A percentile compares a stretch with the other conserved stretches of the same genome.
Conservation (phyloP, 306 rosid species). For the Hippophae tibetana region DNA sequence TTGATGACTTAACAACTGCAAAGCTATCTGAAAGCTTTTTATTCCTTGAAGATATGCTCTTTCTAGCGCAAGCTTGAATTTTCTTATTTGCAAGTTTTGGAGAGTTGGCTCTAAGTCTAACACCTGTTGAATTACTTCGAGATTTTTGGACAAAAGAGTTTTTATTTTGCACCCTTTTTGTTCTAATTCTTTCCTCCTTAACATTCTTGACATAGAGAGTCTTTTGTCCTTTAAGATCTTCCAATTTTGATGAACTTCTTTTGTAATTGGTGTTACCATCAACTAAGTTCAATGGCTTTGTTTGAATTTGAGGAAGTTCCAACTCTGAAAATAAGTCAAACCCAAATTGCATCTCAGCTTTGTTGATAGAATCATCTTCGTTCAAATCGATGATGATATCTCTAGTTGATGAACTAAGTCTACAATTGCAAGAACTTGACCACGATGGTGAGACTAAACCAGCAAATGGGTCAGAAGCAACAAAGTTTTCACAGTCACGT, state of each 20-base stretch:
- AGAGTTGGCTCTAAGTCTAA: slow-evolving; percentile 58
- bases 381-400: slow-evolving; percentile 68
- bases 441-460: no score
- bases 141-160: no score
- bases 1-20: slow-evolving; percentile 70
- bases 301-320: slow-evolving; percentile 49
- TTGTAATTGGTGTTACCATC: background rate
- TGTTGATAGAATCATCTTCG: slow-evolving; percentile 27
- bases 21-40: slow-evolving; percentile 48
- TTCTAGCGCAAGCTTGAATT: slow-evolving; percentile 37
- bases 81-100: slow-evolving; percentile 59
- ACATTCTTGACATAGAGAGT: slow-evolving; percentile 25
- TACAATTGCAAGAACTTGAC: no score
- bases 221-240: slow-evolving; percentile 17
- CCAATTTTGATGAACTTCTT: slow-evolving; percentile 33
- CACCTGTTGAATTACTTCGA: slow-evolving; percentile 18
- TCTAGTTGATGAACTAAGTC: slow-evolving; percentile 53
- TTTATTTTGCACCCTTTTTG: slow-evolving; percentile 19
- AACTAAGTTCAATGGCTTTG: slow-evolving; percentile 37
- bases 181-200: slow-evolving; percentile 27
- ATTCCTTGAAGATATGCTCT: slow-evolving; percentile 43
- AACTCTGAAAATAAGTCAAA: slow-evolving; percentile 41
- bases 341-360: slow-evolving; percentile 29
- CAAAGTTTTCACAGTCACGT: slow-evolving; percentile 32
- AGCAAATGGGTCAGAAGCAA: slow-evolving; percentile 28